Evolutionary conservation across 106 monocot genomes (phyloP).

Genomic region (Dendrobium catenatum): DNA sequence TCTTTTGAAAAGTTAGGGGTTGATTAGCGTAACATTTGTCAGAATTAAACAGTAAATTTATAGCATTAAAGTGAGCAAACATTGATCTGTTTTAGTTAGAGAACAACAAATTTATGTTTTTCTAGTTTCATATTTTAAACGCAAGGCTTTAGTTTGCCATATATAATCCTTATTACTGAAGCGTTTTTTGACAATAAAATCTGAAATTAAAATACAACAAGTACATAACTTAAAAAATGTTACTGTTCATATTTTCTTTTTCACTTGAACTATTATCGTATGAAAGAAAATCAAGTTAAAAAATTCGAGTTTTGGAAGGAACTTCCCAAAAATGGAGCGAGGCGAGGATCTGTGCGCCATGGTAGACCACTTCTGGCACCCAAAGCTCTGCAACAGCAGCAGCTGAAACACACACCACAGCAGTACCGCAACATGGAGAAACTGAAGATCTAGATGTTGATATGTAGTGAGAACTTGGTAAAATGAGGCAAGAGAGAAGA

Average conservation of each 20-base stretch:
- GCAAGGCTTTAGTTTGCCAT: too few relatives aligned
- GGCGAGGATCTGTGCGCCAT: constrained; percentile 38
- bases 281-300: not conserved
- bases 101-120: too few relatives aligned
- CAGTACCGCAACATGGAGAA: too few relatives aligned
- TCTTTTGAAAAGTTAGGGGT: too few relatives aligned
- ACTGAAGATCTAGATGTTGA: not conserved
- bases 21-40: too few relatives aligned
- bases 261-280: not conserved
- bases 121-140: too few relatives aligned
- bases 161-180: too few relatives aligned
- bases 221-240: not conserved
- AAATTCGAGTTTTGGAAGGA: not conserved
- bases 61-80: too few relatives aligned
- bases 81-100: too few relatives aligned
- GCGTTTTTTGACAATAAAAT: too few relatives aligned
- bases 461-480: not conserved
- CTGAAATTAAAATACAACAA: too few relatives aligned
- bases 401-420: not conserved
- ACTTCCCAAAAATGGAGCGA: constrained; percentile 38
- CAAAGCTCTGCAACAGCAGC: constrained; percentile 60
- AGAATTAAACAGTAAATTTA: too few relatives aligned
- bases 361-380: constrained; percentile 81
- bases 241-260: not conserved
- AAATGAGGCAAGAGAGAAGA: not conserved